Conservation (phyloP, 2,329 filamentous ascomycete species). For the Fusarium coffeatum region DNA sequence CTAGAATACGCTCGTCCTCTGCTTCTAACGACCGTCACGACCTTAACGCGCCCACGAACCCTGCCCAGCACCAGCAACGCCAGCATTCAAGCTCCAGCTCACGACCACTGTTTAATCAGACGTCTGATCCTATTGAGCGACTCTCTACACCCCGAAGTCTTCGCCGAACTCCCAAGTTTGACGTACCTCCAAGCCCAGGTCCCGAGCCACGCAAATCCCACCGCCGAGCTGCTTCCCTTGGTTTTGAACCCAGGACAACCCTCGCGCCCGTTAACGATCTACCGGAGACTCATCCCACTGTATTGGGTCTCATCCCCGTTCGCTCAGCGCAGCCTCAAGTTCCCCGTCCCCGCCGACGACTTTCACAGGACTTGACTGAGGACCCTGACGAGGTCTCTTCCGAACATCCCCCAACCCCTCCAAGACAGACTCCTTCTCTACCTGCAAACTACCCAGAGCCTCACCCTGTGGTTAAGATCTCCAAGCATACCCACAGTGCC, state of each 20-base stretch:
- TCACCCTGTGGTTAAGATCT: slow-evolving; percentile 72
- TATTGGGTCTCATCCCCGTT: slow-evolving; percentile 49
- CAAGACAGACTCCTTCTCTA: slow-evolving; percentile 45
- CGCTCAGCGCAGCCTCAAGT: slow-evolving; percentile 55
- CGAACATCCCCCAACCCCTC: slow-evolving; percentile 45
- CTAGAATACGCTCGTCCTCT: slow-evolving; percentile 54
- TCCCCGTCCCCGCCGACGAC: slow-evolving; percentile 50
- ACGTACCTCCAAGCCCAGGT: slow-evolving; percentile 55
- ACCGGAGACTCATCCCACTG: slow-evolving; percentile 43
- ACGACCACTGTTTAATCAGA: slow-evolving; percentile 40
- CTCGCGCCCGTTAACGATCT: slow-evolving; percentile 37
- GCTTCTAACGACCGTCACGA: slow-evolving; percentile 67
- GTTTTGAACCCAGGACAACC: slow-evolving; percentile 58
- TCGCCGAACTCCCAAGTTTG: slow-evolving; percentile 65
- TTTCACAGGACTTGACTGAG: slow-evolving; percentile 63
- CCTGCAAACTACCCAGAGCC: slow-evolving; percentile 52
- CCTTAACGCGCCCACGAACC: slow-evolving; percentile 60
- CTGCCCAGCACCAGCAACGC: slow-evolving; percentile 60
- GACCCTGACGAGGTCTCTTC: slow-evolving; percentile 57
- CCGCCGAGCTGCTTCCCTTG: slow-evolving; percentile 60
- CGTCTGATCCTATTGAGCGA: slow-evolving; percentile 55
- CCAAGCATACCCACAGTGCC: slow-evolving; percentile 85
- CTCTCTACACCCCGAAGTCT: slow-evolving; percentile 60
- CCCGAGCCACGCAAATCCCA: slow-evolving; percentile 57
- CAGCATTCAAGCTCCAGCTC: slow-evolving; percentile 49